Evolutionary conservation across 805 yeast species (phyloP).

Genomic region (Lipomyces lipofer): DNA sequence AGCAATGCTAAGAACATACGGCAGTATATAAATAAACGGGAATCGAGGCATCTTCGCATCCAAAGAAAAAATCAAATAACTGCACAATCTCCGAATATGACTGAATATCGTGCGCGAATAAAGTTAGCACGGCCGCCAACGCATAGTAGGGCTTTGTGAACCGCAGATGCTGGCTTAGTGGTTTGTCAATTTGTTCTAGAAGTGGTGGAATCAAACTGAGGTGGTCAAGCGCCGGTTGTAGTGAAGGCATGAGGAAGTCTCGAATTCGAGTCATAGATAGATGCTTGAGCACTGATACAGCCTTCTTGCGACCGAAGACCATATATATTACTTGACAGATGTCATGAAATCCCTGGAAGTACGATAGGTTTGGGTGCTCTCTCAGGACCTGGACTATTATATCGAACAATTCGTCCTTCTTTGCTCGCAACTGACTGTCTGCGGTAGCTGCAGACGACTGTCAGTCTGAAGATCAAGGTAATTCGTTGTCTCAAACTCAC

Average conservation of each 20-base stretch:
- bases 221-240: conserved; percentile 66
- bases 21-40: conserved; percentile 61
- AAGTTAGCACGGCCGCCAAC: conserved; percentile 72
- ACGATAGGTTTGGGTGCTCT: conserved; percentile 60
- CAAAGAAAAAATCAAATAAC: conserved; percentile 70
- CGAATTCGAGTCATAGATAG: conserved; percentile 65
- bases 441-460: conserved; percentile 1
- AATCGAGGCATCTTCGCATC: conserved; percentile 54
- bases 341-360: conserved; percentile 95
- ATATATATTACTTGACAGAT: conserved; percentile 66
- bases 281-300: conserved; percentile 48
- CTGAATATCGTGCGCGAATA: conserved; percentile 70
- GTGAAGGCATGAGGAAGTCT: conserved; percentile 78
- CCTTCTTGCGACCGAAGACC: conserved; percentile 46
- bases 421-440: conserved; percentile 29
- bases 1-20: conserved; percentile 35
- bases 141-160: conserved; percentile 64
- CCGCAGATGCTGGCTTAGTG: conserved; percentile 41
- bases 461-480: background rate
- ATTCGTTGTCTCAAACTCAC: conserved; percentile 4
- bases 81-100: conserved; percentile 51
- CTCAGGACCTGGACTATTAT: conserved; percentile 59
- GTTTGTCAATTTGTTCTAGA: conserved; percentile 50
- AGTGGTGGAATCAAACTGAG: conserved; percentile 66
- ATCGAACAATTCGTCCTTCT: conserved; percentile 46